These are phyloP conservation scores for Diaporthe citrichinensis DNA, from an alignment of 2,329 filamentous ascomycete genomes.

Conservation along the genomic window DNA sequence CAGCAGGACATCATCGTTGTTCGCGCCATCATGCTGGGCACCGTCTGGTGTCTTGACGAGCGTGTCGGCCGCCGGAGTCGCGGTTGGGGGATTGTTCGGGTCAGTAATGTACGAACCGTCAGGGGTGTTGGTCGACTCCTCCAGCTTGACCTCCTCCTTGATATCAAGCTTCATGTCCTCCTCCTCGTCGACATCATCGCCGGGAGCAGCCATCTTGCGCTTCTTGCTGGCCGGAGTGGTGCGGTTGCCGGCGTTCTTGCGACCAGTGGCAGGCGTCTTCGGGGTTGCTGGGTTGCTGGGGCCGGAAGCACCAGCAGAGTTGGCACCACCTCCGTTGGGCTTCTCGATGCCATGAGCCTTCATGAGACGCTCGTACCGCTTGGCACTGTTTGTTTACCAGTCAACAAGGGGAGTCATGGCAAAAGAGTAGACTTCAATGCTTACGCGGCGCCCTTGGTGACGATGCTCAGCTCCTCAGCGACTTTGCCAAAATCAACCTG, in stretches of 20 bases:
- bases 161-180: conserved; percentile 38
- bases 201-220: conserved; percentile 41
- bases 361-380: conserved; percentile 77
- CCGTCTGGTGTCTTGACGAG: conserved; percentile 11
- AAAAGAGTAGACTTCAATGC: conserved; percentile 47
- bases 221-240: conserved; percentile 44
- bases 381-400: conserved; percentile 63
- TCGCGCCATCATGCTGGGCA: not conserved
- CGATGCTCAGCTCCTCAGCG: conserved; percentile 73
- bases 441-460: conserved; percentile 79
- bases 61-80: not conserved
- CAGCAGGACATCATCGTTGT: conserved; percentile 32
- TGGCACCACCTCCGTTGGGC: conserved; percentile 34
- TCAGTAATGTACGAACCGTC: conserved; percentile 42
- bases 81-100: not conserved
- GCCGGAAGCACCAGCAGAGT: conserved; percentile 37
- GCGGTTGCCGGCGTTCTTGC: conserved; percentile 36
- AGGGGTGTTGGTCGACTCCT: conserved; percentile 39
- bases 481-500: conserved; percentile 77
- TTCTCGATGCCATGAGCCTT: conserved; percentile 67
- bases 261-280: conserved; percentile 28
- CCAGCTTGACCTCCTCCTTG: conserved; percentile 39
- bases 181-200: conserved; percentile 42
- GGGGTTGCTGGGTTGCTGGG: conserved; percentile 32
- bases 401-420: not conserved